These are phyloP conservation scores for Mycena vulgaris DNA, from an alignment of 768 basidiomycete genomes.

Conservation along the genomic window DNA sequence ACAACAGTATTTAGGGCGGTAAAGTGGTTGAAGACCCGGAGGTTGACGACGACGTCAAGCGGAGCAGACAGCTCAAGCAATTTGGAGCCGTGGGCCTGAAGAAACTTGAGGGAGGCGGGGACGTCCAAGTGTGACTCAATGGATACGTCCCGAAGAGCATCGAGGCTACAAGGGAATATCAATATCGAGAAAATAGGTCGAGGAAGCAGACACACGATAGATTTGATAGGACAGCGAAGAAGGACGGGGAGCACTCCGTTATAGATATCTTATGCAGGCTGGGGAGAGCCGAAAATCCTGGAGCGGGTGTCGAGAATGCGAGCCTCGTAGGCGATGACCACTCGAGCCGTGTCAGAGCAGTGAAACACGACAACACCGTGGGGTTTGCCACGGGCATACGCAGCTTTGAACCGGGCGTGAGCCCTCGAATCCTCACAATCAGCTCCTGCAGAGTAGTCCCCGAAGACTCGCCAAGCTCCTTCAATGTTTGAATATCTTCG, in stretches of 20 bases:
- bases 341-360: background rate
- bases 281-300: background rate
- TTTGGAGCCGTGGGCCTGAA: background rate
- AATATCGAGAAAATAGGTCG: background rate
- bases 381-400: background rate
- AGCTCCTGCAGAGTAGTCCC: background rate
- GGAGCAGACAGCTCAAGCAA: background rate
- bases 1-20: background rate
- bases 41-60: background rate
- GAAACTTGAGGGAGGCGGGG: background rate
- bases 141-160: background rate
- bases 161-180: background rate
- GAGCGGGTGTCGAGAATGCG: background rate
- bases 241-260: background rate
- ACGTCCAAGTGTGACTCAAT: background rate
- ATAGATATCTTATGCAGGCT: background rate
- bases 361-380: background rate
- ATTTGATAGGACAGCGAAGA: background rate
- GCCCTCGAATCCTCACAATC: background rate
- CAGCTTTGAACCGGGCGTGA: background rate
- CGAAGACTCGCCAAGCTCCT: background rate
- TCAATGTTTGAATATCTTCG: background rate
- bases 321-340: background rate
- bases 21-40: background rate
- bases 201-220: background rate